Base-by-base conservation (phyloP, 2,329 filamentous ascomycete species). In the Aspergillus neoniger region DNA sequence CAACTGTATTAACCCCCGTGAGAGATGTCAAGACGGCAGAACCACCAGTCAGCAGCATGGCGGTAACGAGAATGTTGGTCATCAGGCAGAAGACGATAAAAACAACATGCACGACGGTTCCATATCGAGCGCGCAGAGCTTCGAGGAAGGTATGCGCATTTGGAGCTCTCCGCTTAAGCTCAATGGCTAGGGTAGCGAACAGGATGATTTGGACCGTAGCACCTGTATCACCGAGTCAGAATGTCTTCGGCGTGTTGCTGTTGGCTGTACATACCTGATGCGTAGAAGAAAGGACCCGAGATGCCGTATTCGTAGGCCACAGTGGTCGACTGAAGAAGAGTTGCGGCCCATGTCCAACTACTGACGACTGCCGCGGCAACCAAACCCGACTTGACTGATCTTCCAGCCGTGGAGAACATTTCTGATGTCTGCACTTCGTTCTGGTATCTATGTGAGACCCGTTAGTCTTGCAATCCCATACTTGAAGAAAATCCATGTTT, bases 321-420 rank as follows among this genome's bases (percentile, higher is more conserved):
- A n/a, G 88, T 86, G 0, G 90, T 88, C 1, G 86, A 90, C 71
- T 95, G 91, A 2, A 95, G 82, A 1, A 94, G 81, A 0, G 91
- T 95, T 21, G 91, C 92, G 0, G 91, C 92, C 92, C 92, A 96
- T 0, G 92, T 96, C 92, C 93, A 96, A 5, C 89, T 92, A 15
- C 90, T 93, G 3, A 96, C 91, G n/a, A 96, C 92, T 15, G 92
- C 92, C 5, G 91, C 91, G 10, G 91, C 91, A 0, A 96, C 91
- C 14, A 96, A 82, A 47, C 92, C 93, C 8, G 91, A 92, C 73
- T 96, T 96, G 66, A 96, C 91, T 1, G 91, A 92, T 63, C 93
- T 84, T 17, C 92, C 92, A 53, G 92, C 92, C 0, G 92, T 96
- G 65, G 85, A 92, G 82, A 96, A 96, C 86, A 92, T 95, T 79